Evolutionary conservation across 2,329 filamentous ascomycete genomes (phyloP), one percentile per base, ranked within the genome.

Genomic region (Aspergillus luchuensis): DNA sequence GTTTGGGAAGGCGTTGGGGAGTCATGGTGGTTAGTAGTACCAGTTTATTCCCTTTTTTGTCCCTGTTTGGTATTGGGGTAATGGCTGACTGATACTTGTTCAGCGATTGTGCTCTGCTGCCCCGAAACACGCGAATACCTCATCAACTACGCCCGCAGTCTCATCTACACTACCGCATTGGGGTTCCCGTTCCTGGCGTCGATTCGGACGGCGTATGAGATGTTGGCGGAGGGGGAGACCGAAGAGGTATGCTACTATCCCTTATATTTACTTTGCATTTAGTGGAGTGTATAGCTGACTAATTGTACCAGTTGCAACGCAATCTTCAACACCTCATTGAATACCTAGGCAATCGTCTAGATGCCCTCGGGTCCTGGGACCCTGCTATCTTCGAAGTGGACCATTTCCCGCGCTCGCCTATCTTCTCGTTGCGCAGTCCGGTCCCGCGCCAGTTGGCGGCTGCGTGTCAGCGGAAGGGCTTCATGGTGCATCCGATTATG

Each of bases 101-200:
- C 5, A 87, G 85, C 85, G 2, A 80, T 87, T 19, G 77, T 91
- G 1, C 79, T 92, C 0, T 90, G 87, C 69, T 85, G 86, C 1
- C 72, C 81, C 0, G 75, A 82, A 0, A 84, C 86, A 0, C 79
- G 87, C 23, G 76, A 84, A 1, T 91, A 91, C 63, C 79, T 92
- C 55, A 84, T 91, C 73, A 92, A 92, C 69, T 92, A 92, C 69
- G 89, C 89, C 0, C 84, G 89, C n/a, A 87, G 84, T 1, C 76
- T 92, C 45, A 91, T 92, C 57, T 92, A 91, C 72, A 91, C 89
- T 0, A 91, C 89, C 0, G 87, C 88, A 30, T 82, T 90, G 76
- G 82, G 86, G 0, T 85, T 86, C 43, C 84, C 88, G 0, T 81
- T 83, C 1, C 79, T 90, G 1, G 84, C 84, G 0, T 82, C 83